Base-by-base conservation (phyloP, 2,329 filamentous ascomycete genomes). In the Aaosphaeria pasadenensis region DNA sequence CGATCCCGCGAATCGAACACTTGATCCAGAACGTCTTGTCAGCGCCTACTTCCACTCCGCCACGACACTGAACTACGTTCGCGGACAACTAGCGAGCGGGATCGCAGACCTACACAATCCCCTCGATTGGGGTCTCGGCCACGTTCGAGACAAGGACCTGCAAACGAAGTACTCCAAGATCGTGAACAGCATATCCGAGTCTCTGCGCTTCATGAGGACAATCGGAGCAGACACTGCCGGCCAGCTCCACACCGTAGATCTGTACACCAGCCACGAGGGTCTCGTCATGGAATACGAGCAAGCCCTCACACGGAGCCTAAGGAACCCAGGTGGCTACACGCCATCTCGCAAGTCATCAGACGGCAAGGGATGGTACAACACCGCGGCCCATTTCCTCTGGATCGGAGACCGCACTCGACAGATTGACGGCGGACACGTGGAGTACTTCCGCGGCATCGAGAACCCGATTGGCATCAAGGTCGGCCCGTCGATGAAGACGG, bases 401-500 rank as follows among this genome's bases (percentile, higher is more conserved):
- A 95, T 99, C 60, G 94, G 94, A 46, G 94, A 99, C 71, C 88
- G 94, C 56, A 99, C 94, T 2, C 84, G 94, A 42, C 92, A 97
- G 72, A 83, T 96, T 41, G 88, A 94, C 66, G 89, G 92, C 59
- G 92, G 88, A 0, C 94, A 99, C 71, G 88, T 99, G 53, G 94
- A 99, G 73, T 99, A 95, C 78, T 95, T 97, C 81, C 87, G 94
- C 41, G 94, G 94, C 49, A 87, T 99, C 57, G 87, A 89, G 62
- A 99, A 99, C 74, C 94, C 94, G 1, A 89, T 99, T 59, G 94
- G 94, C 52, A 86, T 99, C 72, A 99, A 99, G 72, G 88, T 99
- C 49, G 94, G 94, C 0, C 94, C 94, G 6, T 87, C 85, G 5
- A 96, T 95, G 63, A 82, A 85, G 2, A 76, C 82, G 0, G 74